Evolutionary conservation across 495 filamentous ascomycete genomes (phyloP), one percentile per base, ranked within the genome.

Genomic region (Amniculicola lignicola): DNA sequence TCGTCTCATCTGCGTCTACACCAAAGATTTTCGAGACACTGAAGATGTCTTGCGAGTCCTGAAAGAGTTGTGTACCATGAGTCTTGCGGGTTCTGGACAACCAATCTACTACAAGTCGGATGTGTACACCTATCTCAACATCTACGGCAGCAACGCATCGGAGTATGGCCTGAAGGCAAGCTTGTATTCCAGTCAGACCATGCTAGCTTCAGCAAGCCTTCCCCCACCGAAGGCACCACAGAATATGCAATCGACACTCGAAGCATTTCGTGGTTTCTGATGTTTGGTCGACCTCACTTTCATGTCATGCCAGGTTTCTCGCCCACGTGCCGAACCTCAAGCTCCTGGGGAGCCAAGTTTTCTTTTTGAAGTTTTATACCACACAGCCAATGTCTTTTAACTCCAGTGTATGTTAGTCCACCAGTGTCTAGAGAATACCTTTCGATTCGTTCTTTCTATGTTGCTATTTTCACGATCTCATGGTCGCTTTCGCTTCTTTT

Each of bases 61-160:
- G 51, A 57, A 70, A 57, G 76, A 72, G 53, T 62, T 94, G 57
- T 75, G 77, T 36, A 72, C 79, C 38, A 64, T 89, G 50, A 81
- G 77, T 4, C 64, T 92, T 50, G 74, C 85, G 16, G 73, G 74
- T 18, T 51, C 38, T 19, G 36, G 40, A 11, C 73, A 66, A 51
- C 73, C 75, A 12, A 80, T 94, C 44, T 91, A 87, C 56, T 95
- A 94, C 68, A 93, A 94, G 65, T 78, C 75, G 50, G 89, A 94
- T 76, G 86, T 82, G 0, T 91, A 80, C 59, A 92, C 90, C 1
- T 72, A 84, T 61, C 71, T 94, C 23, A 80, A 80, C 9, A 81
- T 94, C 28, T 77, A 75, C 31, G 72, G 74, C 1, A 75, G 77
- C 9, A 95, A 93, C 69, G 57, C 57, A 16, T 36, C 23, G 1